Base-by-base conservation (phyloP, 106 monocot species). In the Cymbidium sinense region DNA sequence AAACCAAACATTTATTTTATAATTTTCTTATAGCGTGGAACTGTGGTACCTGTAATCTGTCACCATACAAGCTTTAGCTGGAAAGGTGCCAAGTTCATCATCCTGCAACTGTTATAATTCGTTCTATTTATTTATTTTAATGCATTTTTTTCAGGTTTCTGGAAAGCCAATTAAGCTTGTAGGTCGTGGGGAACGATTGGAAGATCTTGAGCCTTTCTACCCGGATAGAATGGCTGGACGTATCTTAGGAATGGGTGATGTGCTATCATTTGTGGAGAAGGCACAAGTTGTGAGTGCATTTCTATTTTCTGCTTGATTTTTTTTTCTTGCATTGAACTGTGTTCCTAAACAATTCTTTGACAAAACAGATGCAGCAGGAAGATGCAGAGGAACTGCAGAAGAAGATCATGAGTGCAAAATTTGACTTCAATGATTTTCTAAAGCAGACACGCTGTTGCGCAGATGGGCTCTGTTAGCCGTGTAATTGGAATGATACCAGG, bases 401-500 rank as follows among this genome's bases (percentile, higher is more conserved):
- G 88, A 96, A 96, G 67, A 96, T 96, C 65, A 88, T 96, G 93
- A 91, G 91, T 74, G 96, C 93, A 35, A 93, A 96, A 51, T 96
- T 96, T 77, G 93, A 96, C 83, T 96, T 96, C 83, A 91, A 91
- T 81, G 96, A 96, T 77, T 91, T 96, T 30, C 44, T 96, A 82
- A 96, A 96, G 88, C 96, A 96, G 86, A 93, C 96, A 77, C 91
- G 89, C 88, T 75, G 93, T 96, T 73, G 96, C 96, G 41, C 82
- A 90, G 74, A 96, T 96, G 96, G 96, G 96, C 28, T 96, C 96
- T 50, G 88, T 96, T 86, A 91, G 89, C 43, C 90, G 91, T 78
- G 90, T 96, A 15, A 84, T 96, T 76, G 96, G 96, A 76, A 96
- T 96, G 96, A 96, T 96, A 27, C 96, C 96, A 75, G 96, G 96